Percentiles rank a stretch among this genome's conserved stretches.
Conservation (phyloP, 225 moss, liverwort and hornwort genomes). For the Bryoerythrophyllum caledonicum region DNA sequence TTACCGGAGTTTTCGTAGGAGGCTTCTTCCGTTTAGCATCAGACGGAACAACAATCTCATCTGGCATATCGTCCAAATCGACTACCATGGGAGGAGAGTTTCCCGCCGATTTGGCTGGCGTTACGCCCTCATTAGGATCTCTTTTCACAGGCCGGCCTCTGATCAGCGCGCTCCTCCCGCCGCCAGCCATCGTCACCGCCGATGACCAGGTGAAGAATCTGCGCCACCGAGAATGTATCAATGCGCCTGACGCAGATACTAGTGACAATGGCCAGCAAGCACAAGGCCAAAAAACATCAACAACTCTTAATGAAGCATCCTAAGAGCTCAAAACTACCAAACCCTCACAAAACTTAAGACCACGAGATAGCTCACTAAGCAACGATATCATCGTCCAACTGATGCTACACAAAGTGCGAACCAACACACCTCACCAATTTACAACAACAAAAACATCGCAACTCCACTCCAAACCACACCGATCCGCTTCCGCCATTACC, state of each 20-base stretch:
- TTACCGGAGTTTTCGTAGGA: conserved; percentile 23
- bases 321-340: not conserved
- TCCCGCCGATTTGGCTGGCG: not conserved
- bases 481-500: not conserved
- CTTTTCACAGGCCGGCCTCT: conserved; percentile 52
- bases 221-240: not conserved
- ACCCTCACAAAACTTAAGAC: not conserved
- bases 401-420: not conserved
- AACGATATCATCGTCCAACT: not conserved
- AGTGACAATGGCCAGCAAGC: not conserved
- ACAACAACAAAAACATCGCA: not conserved
- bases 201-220: not conserved
- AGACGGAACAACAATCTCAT: conserved; percentile 12
- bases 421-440: not conserved
- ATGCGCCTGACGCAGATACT: not conserved
- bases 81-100: conserved; percentile 21
- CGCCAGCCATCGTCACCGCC: conserved; percentile 3
- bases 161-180: conserved; percentile 32
- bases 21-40: conserved; percentile 51
- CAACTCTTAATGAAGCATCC: not conserved
- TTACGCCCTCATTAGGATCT: conserved; percentile 16
- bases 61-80: conserved; percentile 45
- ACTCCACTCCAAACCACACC: not conserved
- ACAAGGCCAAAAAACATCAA: not conserved
- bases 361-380: not conserved